Evolutionary conservation across 768 basidiomycete species (phyloP).

Genomic region (Tylopilus felleus): DNA sequence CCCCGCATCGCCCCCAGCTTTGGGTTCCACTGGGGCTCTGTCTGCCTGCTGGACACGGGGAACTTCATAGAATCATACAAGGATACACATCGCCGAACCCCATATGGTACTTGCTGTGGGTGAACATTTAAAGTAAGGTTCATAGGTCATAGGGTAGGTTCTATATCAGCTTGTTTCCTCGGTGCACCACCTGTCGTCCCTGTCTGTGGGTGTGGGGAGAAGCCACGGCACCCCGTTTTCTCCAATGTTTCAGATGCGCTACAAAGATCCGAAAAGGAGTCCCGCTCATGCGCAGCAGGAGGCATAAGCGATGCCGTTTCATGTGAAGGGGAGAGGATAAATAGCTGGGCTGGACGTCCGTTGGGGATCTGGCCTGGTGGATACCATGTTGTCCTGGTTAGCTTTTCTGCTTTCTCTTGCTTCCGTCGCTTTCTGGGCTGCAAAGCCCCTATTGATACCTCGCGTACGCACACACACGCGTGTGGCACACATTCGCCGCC

Average conservation of each 20-base stretch:
- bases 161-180: too few species aligned
- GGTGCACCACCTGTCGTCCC: background rate
- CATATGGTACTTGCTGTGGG: slow-evolving; percentile 13
- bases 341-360: slow-evolving; percentile 1
- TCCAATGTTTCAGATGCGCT: background rate
- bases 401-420: background rate
- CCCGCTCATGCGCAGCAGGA: background rate
- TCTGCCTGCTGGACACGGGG: background rate
- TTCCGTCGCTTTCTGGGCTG: background rate
- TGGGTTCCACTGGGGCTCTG: background rate
- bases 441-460: background rate
- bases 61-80: background rate
- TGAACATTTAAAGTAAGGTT: background rate
- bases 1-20: background rate
- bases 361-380: background rate
- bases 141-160: background rate
- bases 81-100: background rate
- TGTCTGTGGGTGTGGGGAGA: slow-evolving; percentile 4
- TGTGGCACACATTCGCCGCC: background rate
- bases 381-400: slow-evolving; percentile 3
- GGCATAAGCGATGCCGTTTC: too few species aligned
- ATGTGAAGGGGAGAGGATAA: slow-evolving; percentile 4
- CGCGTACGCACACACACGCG: slow-evolving; percentile 10
- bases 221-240: background rate
- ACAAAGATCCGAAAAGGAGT: background rate